Evolutionary conservation across 257 asterid genomes (phyloP).

Genomic region (Przewalskia tangutica): DNA sequence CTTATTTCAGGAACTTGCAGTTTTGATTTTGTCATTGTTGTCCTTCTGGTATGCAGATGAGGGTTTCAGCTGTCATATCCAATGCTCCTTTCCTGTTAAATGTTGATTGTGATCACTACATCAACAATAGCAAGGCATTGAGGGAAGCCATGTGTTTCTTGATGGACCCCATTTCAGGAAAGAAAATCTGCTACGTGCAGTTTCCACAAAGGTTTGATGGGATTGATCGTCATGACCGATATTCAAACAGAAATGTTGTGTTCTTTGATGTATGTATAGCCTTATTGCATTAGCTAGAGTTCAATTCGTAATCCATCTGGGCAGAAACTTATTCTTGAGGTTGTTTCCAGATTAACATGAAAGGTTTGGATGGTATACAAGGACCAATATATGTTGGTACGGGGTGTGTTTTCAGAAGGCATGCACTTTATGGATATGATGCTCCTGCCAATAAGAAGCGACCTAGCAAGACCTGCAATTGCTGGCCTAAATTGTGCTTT

Average conservation of each 20-base stretch:
- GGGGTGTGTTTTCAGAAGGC: slow-evolving; percentile 86
- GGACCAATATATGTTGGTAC: slow-evolving; percentile 97
- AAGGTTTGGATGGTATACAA: slow-evolving; percentile 93
- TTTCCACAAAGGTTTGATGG: slow-evolving; percentile 95
- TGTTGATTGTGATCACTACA: slow-evolving; percentile 92
- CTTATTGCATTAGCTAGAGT: not conserved
- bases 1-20: not conserved
- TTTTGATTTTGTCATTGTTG: not conserved
- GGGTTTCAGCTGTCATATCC: slow-evolving; percentile 89
- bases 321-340: slow-evolving; percentile 10
- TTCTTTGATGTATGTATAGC: slow-evolving; percentile 72
- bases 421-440: slow-evolving; percentile 73
- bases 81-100: slow-evolving; percentile 85
- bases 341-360: slow-evolving; percentile 74
- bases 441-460: slow-evolving; percentile 70
- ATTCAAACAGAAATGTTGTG: slow-evolving; percentile 81
- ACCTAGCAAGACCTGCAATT: slow-evolving; percentile 85
- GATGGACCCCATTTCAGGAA: slow-evolving; percentile 94
- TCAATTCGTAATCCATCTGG: not conserved
- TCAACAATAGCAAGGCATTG: slow-evolving; percentile 84
- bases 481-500: slow-evolving; percentile 84
- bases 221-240: slow-evolving; percentile 77
- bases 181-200: slow-evolving; percentile 84
- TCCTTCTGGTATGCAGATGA: slow-evolving; percentile 34
- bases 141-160: slow-evolving; percentile 95